A percentile compares a stretch with the other conserved stretches of the same genome.
Evolutionary conservation across 2,329 filamentous ascomycete genomes (phyloP).

Genomic region (Claviceps spartinae): DNA sequence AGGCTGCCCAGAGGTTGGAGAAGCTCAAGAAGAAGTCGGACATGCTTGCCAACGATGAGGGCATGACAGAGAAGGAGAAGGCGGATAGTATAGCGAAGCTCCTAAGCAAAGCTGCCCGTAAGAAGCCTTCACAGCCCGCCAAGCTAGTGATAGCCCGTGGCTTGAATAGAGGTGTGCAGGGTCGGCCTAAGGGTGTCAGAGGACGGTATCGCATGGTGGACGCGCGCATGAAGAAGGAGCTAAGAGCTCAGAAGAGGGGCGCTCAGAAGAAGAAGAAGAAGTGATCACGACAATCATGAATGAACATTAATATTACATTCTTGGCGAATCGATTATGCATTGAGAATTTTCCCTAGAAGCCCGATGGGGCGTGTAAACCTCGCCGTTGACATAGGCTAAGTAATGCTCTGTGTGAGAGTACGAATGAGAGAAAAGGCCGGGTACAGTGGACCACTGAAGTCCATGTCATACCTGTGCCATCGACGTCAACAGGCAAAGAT

Average conservation of each 20-base stretch:
- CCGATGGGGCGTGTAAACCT: not conserved
- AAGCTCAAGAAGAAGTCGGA: constrained; percentile 97
- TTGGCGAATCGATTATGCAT: constrained; percentile 1
- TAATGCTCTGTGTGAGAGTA: constrained; percentile 13
- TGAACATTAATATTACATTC: constrained; percentile 1
- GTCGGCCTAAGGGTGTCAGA: constrained; percentile 82
- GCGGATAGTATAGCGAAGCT: constrained; percentile 69
- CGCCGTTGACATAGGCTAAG: not conserved
- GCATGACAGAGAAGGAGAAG: constrained; percentile 93
- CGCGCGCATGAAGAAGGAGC: constrained; percentile 89
- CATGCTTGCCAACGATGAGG: constrained; percentile 74
- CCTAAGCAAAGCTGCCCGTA: constrained; percentile 68
- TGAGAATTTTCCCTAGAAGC: not conserved
- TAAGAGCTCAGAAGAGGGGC: constrained; percentile 69
- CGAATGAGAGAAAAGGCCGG: constrained; percentile 44
- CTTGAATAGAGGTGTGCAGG: constrained; percentile 70
- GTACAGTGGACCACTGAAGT: constrained; percentile 58
- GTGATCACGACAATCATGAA: not conserved
- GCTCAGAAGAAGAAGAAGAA: constrained; percentile 53
- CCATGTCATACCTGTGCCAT: constrained; percentile 58
- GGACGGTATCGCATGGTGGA: constrained; percentile 97
- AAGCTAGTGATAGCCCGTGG: constrained; percentile 84
- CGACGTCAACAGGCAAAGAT: constrained; percentile 2
- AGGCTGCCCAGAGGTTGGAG: constrained; percentile 79
- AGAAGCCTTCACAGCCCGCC: constrained; percentile 71